Base-by-base conservation (phyloP, 2,329 filamentous ascomycete species). In the Zymoseptoria brevis region DNA sequence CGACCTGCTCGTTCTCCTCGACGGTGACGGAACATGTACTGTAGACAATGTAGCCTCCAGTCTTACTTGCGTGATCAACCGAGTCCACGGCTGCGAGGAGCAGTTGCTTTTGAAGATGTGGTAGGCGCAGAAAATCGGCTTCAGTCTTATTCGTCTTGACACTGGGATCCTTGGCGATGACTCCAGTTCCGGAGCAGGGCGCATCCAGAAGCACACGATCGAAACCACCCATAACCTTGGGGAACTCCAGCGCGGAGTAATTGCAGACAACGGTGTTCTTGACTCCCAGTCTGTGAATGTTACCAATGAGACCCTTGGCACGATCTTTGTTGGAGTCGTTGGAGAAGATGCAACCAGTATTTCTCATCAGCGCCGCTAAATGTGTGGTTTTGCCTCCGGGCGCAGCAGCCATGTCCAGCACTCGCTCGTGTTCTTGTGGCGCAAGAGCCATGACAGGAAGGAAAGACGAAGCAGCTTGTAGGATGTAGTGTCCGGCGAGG, bases 81-180 rank as follows among this genome's bases (percentile, higher is more conserved):
- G 90, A 96, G 77, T 99, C 94, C 64, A 99, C 96, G 54, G 94
- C 94, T 7, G 91, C 85, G 26, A 99, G 83, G 11, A 99, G 79
- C 58, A 99, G 82, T 76, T 97, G 92, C 75, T 96, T 96, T 76
- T 99, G 94, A 60, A 90, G 83, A 75, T 99, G 94, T 0, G 94
- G 92, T 56, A 99, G 84, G 70, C 88, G 85, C 75, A 96, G 84
- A 79, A 99, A 99, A 75, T 99, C 94, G 65, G 87, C 87, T 73
- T 96, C 90, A 9, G 89, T 95, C 81, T 97, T 97, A 80, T 96
- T 97, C 22, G 93, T 97, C 82, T 99, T 99, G 67, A 99, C 91
- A 65, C 88, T 90, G 30, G 93, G 85, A 75, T 99, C 94, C 79
- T 99, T 99, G 64, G 91, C 88, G 66, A 99, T 99, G 71, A 99